A percentile compares a stretch with the other conserved stretches of the same genome.
phyloP scores from a whole-genome alignment of 768 basidiomycete species.

The Tulasnella sp. region DNA sequence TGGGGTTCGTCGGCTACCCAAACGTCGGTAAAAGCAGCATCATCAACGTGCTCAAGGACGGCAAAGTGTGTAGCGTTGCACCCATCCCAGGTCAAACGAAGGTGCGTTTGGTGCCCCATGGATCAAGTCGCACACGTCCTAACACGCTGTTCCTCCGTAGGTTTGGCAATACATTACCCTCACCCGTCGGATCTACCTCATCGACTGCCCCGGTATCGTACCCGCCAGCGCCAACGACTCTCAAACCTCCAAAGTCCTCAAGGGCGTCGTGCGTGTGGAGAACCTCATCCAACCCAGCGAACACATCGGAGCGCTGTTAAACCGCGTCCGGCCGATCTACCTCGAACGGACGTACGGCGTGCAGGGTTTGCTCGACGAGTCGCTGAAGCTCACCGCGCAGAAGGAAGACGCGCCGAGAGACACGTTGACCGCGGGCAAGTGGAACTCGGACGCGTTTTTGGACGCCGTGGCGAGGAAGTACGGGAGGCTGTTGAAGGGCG shows the following conservation, averaged over 20 bases:
- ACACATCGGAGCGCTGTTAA: slow-evolving; percentile 78
- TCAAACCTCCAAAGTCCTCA: slow-evolving; percentile 84
- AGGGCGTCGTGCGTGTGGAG: slow-evolving; percentile 94
- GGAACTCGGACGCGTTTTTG: slow-evolving; percentile 70
- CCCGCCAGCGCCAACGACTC: slow-evolving; percentile 87
- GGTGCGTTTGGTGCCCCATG: slow-evolving; percentile 22
- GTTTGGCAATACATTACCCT: slow-evolving; percentile 99
- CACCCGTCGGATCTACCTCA: slow-evolving; percentile 92
- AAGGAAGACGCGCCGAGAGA: slow-evolving; percentile 1
- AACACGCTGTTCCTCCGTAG: slow-evolving; percentile 15
- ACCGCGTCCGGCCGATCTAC: slow-evolving; percentile 61
- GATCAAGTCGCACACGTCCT: not conserved
- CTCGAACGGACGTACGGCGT: slow-evolving; percentile 15
- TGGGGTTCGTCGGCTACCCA: slow-evolving; percentile 96
- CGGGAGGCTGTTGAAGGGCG: slow-evolving; percentile 84
- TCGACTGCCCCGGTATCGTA: slow-evolving; percentile 98
- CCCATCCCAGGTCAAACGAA: slow-evolving; percentile 98
- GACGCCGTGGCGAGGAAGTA: slow-evolving; percentile 80
- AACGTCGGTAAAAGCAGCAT: slow-evolving; percentile 97
- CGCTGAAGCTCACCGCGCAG: not conserved
- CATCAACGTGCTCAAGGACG: slow-evolving; percentile 97
- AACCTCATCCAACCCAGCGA: slow-evolving; percentile 86
- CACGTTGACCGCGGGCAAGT: slow-evolving; percentile 24
- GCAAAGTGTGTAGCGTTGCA: slow-evolving; percentile 93
- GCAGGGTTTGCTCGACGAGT: not conserved